Percentiles rank a stretch among this genome's conserved stretches.
phyloP scores from a whole-genome alignment of 306 rosid species.

The Vigna radiata region DNA sequence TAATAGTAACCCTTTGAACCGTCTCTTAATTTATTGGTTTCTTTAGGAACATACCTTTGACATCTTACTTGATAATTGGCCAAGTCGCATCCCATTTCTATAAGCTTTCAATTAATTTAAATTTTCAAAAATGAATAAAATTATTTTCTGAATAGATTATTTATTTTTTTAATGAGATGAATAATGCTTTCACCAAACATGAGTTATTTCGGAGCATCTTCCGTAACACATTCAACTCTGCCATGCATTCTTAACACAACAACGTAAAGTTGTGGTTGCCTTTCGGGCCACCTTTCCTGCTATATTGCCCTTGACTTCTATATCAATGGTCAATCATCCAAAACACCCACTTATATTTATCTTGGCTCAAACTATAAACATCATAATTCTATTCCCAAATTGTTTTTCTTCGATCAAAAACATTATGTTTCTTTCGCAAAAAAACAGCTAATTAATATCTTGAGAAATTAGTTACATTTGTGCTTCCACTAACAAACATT shows the following conservation, averaged over 20 bases:
- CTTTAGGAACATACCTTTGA: not conserved
- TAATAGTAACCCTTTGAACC: not conserved
- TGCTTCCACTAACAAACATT: not conserved
- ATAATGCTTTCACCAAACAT: not conserved
- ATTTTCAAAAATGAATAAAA: not conserved
- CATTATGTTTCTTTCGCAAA: not conserved
- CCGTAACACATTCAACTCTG: not conserved
- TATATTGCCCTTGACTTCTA: not conserved
- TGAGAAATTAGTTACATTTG: not conserved
- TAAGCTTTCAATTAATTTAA: not conserved
- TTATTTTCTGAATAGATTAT: not conserved
- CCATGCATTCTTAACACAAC: conserved; percentile 5
- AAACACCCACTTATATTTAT: not conserved
- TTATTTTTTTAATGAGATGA: not conserved
- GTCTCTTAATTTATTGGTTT: not conserved
- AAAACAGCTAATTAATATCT: too few relatives aligned
- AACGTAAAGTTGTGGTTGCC: not conserved
- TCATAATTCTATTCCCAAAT: not conserved
- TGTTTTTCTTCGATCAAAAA: not conserved
- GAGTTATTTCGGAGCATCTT: not conserved
- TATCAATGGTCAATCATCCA: not conserved
- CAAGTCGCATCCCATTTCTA: not conserved
- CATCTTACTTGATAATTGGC: not conserved
- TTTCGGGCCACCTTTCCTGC: not conserved
- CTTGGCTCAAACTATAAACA: conserved; percentile 11